A percentile compares a stretch with the other conserved stretches of the same genome.
Evolutionary conservation across 2,329 filamentous ascomycete species (phyloP).

Genomic region (Aurifilum marmelostoma): DNA sequence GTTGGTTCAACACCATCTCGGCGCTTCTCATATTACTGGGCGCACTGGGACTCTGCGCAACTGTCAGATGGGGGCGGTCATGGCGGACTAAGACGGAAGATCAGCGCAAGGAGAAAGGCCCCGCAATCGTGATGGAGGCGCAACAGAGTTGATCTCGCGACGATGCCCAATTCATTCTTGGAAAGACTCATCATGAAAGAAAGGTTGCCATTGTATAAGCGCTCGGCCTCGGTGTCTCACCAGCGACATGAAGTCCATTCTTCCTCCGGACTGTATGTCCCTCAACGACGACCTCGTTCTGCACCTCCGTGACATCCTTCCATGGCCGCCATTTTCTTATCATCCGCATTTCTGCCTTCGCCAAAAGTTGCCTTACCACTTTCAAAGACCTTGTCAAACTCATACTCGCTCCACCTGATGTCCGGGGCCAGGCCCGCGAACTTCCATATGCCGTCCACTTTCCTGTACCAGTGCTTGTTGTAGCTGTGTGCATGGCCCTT

Average conservation of each 20-base stretch:
- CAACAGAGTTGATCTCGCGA: neutral
- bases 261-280: neutral
- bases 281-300: conserved; percentile 19
- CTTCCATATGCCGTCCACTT: conserved; percentile 64
- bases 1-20: conserved; percentile 78
- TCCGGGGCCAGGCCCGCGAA: conserved; percentile 59
- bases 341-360: conserved; percentile 29
- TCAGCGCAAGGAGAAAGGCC: conserved; percentile 42
- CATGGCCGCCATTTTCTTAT: conserved; percentile 22
- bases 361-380: conserved; percentile 45
- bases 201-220: neutral
- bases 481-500: conserved; percentile 64
- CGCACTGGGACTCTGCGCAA: conserved; percentile 50
- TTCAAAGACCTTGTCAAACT: conserved; percentile 60
- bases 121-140: neutral
- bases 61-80: conserved; percentile 50
- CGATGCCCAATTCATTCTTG: neutral
- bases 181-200: neutral
- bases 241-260: neutral
- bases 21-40: conserved; percentile 56
- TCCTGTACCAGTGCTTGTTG: conserved; percentile 61
- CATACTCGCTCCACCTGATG: conserved; percentile 61
- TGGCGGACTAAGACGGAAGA: conserved; percentile 57
- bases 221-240: neutral
- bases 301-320: conserved; percentile 17